Conservation (phyloP, 495 filamentous ascomycete species). For the Polyplosphaeria fusca region DNA sequence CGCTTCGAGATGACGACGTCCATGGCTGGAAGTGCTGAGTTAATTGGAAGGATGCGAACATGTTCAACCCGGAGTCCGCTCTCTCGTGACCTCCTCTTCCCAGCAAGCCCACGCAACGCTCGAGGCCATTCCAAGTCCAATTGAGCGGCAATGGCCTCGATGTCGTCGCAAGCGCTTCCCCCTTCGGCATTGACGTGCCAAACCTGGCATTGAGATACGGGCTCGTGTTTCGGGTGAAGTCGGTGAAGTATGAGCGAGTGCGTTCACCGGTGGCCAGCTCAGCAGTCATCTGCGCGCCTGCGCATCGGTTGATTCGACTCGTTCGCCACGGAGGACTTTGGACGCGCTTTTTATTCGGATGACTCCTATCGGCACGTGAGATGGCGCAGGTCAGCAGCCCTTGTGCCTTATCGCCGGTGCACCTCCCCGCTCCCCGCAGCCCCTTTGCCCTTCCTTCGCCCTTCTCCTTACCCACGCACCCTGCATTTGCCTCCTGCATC, state of each 20-base stretch:
- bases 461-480: background rate
- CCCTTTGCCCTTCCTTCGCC: background rate
- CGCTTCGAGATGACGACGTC: too few species aligned
- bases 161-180: background rate
- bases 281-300: slow-evolving; percentile 17
- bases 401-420: background rate
- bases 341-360: background rate
- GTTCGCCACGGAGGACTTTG: slow-evolving; percentile 10
- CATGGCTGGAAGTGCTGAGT: too few species aligned
- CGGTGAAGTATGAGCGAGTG: background rate
- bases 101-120: too few species aligned
- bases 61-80: too few species aligned
- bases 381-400: slow-evolving; percentile 1
- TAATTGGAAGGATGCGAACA: too few species aligned
- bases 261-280: slow-evolving; percentile 12
- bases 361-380: slow-evolving; percentile 14
- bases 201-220: background rate
- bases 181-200: background rate
- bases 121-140: slow-evolving; percentile 7
- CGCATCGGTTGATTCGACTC: slow-evolving; percentile 1
- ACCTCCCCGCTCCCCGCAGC: background rate
- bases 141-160: background rate
- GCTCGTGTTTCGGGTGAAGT: background rate
- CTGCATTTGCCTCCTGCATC: slow-evolving; percentile 8
- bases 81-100: too few species aligned